These are phyloP conservation scores for Coemansia sp. DNA, from an alignment of 371 early-diverging fungal genomes.

Conservation along the genomic window DNA sequence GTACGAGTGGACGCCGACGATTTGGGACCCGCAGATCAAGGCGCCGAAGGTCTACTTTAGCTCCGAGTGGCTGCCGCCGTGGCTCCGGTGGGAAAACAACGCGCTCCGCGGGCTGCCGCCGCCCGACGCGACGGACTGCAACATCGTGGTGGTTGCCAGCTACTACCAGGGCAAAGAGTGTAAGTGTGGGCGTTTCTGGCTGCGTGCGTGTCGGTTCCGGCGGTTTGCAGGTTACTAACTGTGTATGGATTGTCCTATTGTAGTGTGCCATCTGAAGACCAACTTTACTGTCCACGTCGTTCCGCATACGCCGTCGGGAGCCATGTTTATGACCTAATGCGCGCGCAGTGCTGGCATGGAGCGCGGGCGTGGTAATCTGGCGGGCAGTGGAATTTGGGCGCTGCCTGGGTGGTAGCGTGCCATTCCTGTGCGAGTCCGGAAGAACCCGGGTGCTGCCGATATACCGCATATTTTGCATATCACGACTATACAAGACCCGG, in stretches of 20 bases:
- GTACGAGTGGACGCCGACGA: slow-evolving; percentile 60
- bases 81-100: slow-evolving; percentile 67
- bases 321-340: slow-evolving; percentile 28
- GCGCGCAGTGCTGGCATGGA: neutral
- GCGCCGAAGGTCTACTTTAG: slow-evolving; percentile 62
- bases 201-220: too few species aligned
- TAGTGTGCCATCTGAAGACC: slow-evolving; percentile 43
- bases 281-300: slow-evolving; percentile 42
- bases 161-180: slow-evolving; percentile 59
- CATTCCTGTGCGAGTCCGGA: neutral
- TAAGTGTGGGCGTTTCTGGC: neutral
- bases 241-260: neutral
- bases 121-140: slow-evolving; percentile 50
- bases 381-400: neutral
- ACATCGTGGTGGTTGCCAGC: slow-evolving; percentile 57
- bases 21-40: slow-evolving; percentile 69
- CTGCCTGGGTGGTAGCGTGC: neutral
- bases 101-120: slow-evolving; percentile 60
- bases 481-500: neutral
- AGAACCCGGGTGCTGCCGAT: too few species aligned
- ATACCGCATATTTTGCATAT: neutral
- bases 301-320: slow-evolving; percentile 31
- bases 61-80: slow-evolving; percentile 63
- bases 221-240: too few species aligned
- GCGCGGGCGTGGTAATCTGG: too few species aligned